phyloP scores from a whole-genome alignment of 257 asterid species.

The Solanum pennellii region DNA sequence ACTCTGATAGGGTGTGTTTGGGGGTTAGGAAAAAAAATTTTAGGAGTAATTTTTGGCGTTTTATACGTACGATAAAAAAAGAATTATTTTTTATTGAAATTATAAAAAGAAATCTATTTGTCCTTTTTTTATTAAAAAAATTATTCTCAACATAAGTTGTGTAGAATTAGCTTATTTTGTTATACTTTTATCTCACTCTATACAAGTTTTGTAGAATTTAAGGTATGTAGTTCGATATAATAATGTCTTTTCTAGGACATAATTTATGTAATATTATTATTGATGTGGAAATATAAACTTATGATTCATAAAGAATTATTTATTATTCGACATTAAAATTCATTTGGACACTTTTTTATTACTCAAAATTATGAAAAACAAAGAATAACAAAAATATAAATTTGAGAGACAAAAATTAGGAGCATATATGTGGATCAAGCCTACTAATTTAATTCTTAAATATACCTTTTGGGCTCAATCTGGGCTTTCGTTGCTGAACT shows the following conservation, averaged over 20 bases:
- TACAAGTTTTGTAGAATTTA: neutral
- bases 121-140: neutral
- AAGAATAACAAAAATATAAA: neutral
- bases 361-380: neutral
- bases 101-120: too few relatives aligned
- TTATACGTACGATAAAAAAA: too few relatives aligned
- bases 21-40: neutral
- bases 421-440: neutral
- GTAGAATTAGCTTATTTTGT: too few relatives aligned
- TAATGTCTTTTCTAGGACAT: neutral
- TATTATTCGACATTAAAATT: too few relatives aligned
- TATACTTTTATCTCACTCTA: neutral
- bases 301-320: neutral
- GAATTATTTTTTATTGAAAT: too few relatives aligned
- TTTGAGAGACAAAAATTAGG: neutral
- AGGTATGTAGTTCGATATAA: neutral
- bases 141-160: neutral
- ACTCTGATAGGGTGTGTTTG: neutral
- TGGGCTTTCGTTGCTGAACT: neutral
- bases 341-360: neutral
- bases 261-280: neutral
- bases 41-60: neutral
- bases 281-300: neutral
- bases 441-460: neutral
- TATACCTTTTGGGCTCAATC: neutral